phyloP scores from a whole-genome alignment of 2,329 filamentous ascomycete species.

The Penicillium polonicum region DNA sequence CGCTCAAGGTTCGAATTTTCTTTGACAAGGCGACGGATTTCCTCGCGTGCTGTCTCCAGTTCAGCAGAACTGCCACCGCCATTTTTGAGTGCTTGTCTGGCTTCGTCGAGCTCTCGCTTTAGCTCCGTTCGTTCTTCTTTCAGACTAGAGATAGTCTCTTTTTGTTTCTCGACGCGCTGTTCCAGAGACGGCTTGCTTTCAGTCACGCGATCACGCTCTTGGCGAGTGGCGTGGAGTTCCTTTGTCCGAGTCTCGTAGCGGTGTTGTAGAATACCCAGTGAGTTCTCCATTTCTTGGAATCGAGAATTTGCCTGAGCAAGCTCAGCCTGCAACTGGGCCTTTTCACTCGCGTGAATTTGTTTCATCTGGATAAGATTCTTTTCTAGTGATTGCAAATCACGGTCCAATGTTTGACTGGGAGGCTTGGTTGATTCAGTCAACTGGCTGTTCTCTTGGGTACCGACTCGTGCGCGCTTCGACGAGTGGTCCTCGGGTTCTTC shows the following conservation, averaged over 20 bases:
- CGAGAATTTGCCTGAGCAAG: conserved; percentile 29
- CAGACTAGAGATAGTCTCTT: conserved; percentile 40
- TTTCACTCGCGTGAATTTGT: conserved; percentile 31
- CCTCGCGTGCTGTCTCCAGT: conserved; percentile 42
- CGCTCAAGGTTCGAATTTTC: conserved; percentile 38
- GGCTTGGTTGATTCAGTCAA: conserved; percentile 36
- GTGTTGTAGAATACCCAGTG: conserved; percentile 41
- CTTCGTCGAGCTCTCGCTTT: conserved; percentile 39
- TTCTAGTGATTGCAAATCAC: conserved; percentile 30
- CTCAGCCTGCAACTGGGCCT: conserved; percentile 31
- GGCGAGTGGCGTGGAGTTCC: conserved; percentile 39
- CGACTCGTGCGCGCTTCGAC: conserved; percentile 42
- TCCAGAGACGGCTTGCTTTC: conserved; percentile 32
- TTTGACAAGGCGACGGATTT: conserved; percentile 38
- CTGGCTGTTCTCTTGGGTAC: conserved; percentile 38
- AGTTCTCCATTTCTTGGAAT: conserved; percentile 34
- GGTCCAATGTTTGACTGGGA: conserved; percentile 33
- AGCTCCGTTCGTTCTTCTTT: conserved; percentile 43
- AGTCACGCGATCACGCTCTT: conserved; percentile 36
- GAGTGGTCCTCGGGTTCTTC: conserved; percentile 31
- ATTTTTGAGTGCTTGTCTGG: conserved; percentile 41
- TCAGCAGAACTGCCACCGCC: conserved; percentile 43
- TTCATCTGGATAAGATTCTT: conserved; percentile 34
- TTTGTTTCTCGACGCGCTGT: conserved; percentile 35
- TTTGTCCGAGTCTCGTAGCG: conserved; percentile 45